Conservation (phyloP, 352 stramenopile species). For the Elongisporangium anandrum region DNA sequence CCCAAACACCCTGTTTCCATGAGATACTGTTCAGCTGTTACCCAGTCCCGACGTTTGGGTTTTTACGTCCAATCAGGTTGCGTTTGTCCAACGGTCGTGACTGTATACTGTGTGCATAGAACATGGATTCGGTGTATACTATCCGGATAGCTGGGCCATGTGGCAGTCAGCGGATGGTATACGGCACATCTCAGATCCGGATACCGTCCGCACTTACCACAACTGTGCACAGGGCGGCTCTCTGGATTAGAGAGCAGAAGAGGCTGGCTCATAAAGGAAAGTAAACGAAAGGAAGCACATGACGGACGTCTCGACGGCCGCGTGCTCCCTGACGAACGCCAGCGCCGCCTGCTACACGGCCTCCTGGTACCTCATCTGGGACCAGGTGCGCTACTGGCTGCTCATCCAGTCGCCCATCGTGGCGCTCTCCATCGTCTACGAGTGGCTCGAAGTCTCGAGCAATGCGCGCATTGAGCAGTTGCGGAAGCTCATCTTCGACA, state of each 20-base stretch:
- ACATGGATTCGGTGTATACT: neutral
- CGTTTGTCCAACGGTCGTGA: neutral
- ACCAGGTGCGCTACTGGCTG: conserved; percentile 76
- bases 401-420: conserved; percentile 71
- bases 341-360: conserved; percentile 66
- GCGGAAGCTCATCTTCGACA: conserved; percentile 54
- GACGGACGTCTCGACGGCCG: conserved; percentile 4
- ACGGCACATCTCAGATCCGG: neutral
- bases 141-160: neutral
- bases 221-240: neutral
- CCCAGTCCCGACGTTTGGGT: neutral
- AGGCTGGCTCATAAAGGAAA: neutral
- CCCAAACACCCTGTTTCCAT: neutral
- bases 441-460: conserved; percentile 76
- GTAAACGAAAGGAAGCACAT: neutral
- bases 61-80: neutral
- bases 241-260: neutral
- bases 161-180: neutral
- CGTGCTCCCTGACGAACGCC: conserved; percentile 57
- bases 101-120: neutral
- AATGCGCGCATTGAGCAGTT: conserved; percentile 61
- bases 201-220: neutral
- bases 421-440: conserved; percentile 65
- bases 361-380: conserved; percentile 78
- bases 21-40: neutral